A percentile compares a stretch with the other conserved stretches of the same genome.
Evolutionary conservation across 2,329 filamentous ascomycete genomes (phyloP).

Genomic region (Emergomyces pasteurianus): DNA sequence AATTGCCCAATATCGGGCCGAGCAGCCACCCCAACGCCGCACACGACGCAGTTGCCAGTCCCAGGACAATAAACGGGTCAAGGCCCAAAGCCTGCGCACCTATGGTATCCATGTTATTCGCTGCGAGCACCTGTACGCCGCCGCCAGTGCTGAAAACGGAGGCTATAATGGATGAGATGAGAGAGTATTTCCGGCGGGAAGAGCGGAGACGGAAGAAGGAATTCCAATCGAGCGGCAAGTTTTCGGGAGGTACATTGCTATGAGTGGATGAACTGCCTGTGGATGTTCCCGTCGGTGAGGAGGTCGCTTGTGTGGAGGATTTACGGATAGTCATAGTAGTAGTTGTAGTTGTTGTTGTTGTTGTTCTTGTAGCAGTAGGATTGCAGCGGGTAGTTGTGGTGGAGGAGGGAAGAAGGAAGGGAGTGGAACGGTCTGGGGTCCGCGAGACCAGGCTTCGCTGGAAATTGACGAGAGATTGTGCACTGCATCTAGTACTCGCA

Average conservation of each 20-base stretch:
- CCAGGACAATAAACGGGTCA: slow-evolving; percentile 78
- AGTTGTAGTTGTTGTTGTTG: no score
- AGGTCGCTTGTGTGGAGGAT: background rate
- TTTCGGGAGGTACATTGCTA: background rate
- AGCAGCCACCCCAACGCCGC: slow-evolving; percentile 77
- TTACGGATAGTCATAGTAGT: background rate
- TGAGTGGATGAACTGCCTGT: background rate
- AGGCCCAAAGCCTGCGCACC: slow-evolving; percentile 62
- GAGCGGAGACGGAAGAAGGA: slow-evolving; percentile 84
- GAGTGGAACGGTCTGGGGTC: background rate
- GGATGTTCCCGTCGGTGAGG: background rate
- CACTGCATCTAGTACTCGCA: slow-evolving; percentile 15
- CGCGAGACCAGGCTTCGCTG: background rate
- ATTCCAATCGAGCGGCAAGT: slow-evolving; percentile 62
- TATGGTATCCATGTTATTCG: slow-evolving; percentile 54
- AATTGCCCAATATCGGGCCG: slow-evolving; percentile 71
- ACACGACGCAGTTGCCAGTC: slow-evolving; percentile 63
- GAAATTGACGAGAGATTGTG: slow-evolving; percentile 6
- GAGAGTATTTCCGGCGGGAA: slow-evolving; percentile 70
- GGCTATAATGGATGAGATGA: slow-evolving; percentile 60
- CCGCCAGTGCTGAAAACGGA: slow-evolving; percentile 49
- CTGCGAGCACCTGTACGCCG: slow-evolving; percentile 46
- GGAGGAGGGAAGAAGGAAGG: slow-evolving; percentile 7
- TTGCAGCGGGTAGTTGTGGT: slow-evolving; percentile 3
- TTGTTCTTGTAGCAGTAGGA: no score